Base-by-base conservation (phyloP, 495 filamentous ascomycete genomes). In the Penicillium goetzii region DNA sequence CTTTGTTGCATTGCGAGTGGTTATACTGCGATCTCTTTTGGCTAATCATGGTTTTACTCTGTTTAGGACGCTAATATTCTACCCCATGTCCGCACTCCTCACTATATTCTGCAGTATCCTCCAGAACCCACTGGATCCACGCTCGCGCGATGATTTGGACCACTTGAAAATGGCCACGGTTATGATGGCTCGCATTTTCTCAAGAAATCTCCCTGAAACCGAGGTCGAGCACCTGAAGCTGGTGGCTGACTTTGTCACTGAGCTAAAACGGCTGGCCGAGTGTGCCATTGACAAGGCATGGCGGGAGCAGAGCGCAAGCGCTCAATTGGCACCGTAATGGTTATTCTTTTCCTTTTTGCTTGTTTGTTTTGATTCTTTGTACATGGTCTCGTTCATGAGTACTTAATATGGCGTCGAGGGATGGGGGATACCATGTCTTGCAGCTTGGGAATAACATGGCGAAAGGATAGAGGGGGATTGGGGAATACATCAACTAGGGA, bases 91-190 rank as follows among this genome's bases (percentile, higher is more conserved):
- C 21, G 81, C 82, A 30, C 70, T 83, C 23, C 71, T 82, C 33
- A 73, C 73, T 15, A 76, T 85, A 32, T 85, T 85, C 58, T 84
- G 78, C 72, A 81, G 76, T 56, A 80, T 84, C 56, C 72, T 85
- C 6, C 72, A 79, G 19, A 79, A 81, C 54, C 83, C 83, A 4
- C 62, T 78, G 4, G 72, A 81, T 50, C 74, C 77, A 0, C 74
- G 80, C 38, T 80, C 81, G 30, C 70, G 73, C 10, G 76, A 76
- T 28, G 83, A 85, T 50, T 47, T 85, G 4, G 74, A 70, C 3
- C 66, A 80, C 0, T 68, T 85, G 6, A 71, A 69, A 17, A 68
- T 74, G n/a, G 75, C 78, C 8, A 78, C 76, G 0, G 64, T 73
- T 0, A 75, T 84, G 62, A 77, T 84, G 40, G 73, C 76, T 40